Percentiles rank a stretch among this genome's conserved stretches.
Conservation (phyloP, 345 rosid species). For the Hirschfeldia incana region DNA sequence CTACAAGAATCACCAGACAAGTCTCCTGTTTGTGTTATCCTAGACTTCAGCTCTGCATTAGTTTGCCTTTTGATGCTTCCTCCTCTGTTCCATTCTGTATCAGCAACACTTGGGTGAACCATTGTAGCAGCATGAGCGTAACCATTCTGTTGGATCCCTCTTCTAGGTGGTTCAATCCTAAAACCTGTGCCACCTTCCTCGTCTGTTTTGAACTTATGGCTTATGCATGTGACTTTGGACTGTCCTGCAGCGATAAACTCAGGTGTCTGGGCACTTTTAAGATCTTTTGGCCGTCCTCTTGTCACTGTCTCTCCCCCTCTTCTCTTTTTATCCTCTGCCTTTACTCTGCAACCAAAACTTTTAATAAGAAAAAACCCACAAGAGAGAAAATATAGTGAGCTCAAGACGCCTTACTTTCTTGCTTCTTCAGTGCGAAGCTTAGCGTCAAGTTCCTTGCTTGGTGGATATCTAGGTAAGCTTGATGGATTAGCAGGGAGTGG, state of each 20-base stretch:
- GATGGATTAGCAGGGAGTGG: constrained; percentile 72
- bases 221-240: constrained; percentile 46
- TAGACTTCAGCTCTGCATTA: constrained; percentile 24
- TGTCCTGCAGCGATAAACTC: constrained; percentile 64
- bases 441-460: constrained; percentile 80
- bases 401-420: constrained; percentile 48
- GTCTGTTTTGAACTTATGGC: constrained; percentile 51
- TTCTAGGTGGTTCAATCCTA: constrained; percentile 52
- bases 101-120: constrained; percentile 56
- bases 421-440: constrained; percentile 62
- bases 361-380: neutral
- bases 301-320: constrained; percentile 76
- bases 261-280: constrained; percentile 51
- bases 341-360: constrained; percentile 47
- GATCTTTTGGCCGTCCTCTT: constrained; percentile 53
- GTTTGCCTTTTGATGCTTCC: constrained; percentile 40
- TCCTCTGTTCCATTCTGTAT: constrained; percentile 42
- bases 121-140: constrained; percentile 51
- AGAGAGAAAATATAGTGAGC: neutral
- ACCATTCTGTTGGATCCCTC: constrained; percentile 36
- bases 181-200: constrained; percentile 53
- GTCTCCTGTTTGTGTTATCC: constrained; percentile 35
- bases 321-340: constrained; percentile 57
- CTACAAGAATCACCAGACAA: constrained; percentile 38
- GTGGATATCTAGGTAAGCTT: constrained; percentile 64